These are phyloP conservation scores for Populus hybrid DNA, from an alignment of 441 rosid species.

Conservation along the genomic window DNA sequence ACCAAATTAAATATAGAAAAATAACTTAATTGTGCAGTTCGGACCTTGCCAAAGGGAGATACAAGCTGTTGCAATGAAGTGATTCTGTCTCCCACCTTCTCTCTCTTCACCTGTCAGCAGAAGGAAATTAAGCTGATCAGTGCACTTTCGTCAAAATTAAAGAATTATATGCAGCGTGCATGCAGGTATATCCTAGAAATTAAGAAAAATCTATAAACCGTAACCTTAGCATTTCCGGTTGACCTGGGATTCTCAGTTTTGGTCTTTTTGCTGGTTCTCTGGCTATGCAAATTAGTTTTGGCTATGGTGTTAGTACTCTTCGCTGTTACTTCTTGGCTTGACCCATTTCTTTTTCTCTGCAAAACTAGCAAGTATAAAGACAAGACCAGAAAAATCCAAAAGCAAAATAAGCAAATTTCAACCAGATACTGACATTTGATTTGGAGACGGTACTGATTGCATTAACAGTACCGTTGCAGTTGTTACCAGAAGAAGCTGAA, in stretches of 20 bases:
- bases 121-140: background rate
- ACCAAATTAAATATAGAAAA: conserved; percentile 17
- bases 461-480: background rate
- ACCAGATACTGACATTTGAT: conserved; percentile 31
- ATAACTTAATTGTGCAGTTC: background rate
- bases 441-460: conserved; percentile 19
- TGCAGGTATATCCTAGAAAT: background rate
- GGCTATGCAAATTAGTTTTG: conserved; percentile 18
- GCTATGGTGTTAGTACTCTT: conserved; percentile 11
- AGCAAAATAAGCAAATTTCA: background rate
- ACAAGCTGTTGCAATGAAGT: conserved; percentile 81
- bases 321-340: conserved; percentile 20
- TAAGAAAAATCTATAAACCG: background rate
- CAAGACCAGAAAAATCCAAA: background rate
- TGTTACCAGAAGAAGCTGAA: conserved; percentile 37
- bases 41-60: conserved; percentile 90
- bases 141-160: background rate
- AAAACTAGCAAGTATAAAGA: background rate
- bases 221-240: conserved; percentile 43
- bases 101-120: conserved; percentile 47
- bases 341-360: conserved; percentile 49
- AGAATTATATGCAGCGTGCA: background rate
- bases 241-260: conserved; percentile 44
- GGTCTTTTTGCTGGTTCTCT: conserved; percentile 42
- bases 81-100: conserved; percentile 77